These are phyloP conservation scores for Tricharina praecox DNA, from an alignment of 495 filamentous ascomycete species.

Conservation along the genomic window DNA sequence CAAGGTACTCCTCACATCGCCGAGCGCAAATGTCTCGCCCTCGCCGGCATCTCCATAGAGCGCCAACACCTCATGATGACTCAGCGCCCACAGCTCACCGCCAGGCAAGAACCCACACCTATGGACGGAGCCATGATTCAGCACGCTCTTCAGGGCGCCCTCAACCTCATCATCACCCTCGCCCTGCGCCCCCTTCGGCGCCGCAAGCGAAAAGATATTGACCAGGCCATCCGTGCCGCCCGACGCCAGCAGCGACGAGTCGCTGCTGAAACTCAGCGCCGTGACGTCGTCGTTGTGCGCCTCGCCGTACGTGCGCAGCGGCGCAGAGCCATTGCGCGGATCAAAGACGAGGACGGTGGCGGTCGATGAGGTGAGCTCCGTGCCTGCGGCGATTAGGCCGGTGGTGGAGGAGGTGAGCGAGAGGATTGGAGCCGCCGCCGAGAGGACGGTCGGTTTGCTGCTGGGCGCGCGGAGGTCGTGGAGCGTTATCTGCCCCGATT, in stretches of 20 bases:
- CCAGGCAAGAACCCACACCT: constrained; percentile 55
- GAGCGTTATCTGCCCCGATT: constrained; percentile 37
- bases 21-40: constrained; percentile 31
- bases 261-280: constrained; percentile 60
- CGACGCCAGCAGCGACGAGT: constrained; percentile 50
- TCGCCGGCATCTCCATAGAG: constrained; percentile 23
- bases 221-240: constrained; percentile 86
- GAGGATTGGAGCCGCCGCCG: constrained; percentile 38
- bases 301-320: constrained; percentile 50
- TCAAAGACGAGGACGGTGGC: constrained; percentile 63
- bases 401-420: constrained; percentile 39
- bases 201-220: constrained; percentile 51
- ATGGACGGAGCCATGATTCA: constrained; percentile 73
- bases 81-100: constrained; percentile 33
- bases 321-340: constrained; percentile 18
- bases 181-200: constrained; percentile 25
- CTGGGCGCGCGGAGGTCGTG: constrained; percentile 30
- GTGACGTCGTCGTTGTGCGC: constrained; percentile 89
- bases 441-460: constrained; percentile 32
- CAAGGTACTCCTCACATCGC: constrained; percentile 55
- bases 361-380: constrained; percentile 56
- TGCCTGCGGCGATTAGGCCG: constrained; percentile 50
- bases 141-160: constrained; percentile 65
- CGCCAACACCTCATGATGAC: constrained; percentile 16
- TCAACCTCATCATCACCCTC: constrained; percentile 60